Conservation (phyloP, 768 basidiomycete genomes). For the Krasilnikovozyma curviuscula region DNA sequence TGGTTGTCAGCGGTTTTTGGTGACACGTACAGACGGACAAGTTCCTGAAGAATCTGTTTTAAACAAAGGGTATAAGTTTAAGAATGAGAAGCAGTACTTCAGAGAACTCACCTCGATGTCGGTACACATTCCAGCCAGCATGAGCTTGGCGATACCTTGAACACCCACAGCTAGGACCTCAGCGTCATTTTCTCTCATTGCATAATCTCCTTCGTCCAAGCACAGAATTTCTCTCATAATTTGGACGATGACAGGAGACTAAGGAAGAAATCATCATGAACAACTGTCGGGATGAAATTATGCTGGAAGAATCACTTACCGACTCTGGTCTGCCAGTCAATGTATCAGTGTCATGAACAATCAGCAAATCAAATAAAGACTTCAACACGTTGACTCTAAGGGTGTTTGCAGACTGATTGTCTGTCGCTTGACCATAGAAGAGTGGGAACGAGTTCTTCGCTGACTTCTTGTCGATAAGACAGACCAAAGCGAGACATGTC, state of each 20-base stretch:
- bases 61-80: too few relatives aligned
- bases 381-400: too few relatives aligned
- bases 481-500: constrained; percentile 60
- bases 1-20: constrained; percentile 65
- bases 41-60: constrained; percentile 34
- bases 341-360: constrained; percentile 7
- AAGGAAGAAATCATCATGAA: neutral
- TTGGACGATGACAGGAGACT: neutral
- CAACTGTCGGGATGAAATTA: too few relatives aligned
- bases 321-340: constrained; percentile 30
- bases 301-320: constrained; percentile 43
- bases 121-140: constrained; percentile 52
- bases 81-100: neutral
- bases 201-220: too few relatives aligned
- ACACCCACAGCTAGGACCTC: constrained; percentile 53
- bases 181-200: constrained; percentile 31
- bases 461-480: constrained; percentile 41
- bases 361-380: too few relatives aligned
- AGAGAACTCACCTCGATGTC: constrained; percentile 25
- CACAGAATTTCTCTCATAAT: too few relatives aligned
- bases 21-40: constrained; percentile 49
- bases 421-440: too few relatives aligned
- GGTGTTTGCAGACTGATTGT: too few relatives aligned
- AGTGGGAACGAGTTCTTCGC: constrained; percentile 25
- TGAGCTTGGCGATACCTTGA: constrained; percentile 67